phyloP scores from a whole-genome alignment of 805 yeast genomes.

The Wickerhamiella cacticola region DNA sequence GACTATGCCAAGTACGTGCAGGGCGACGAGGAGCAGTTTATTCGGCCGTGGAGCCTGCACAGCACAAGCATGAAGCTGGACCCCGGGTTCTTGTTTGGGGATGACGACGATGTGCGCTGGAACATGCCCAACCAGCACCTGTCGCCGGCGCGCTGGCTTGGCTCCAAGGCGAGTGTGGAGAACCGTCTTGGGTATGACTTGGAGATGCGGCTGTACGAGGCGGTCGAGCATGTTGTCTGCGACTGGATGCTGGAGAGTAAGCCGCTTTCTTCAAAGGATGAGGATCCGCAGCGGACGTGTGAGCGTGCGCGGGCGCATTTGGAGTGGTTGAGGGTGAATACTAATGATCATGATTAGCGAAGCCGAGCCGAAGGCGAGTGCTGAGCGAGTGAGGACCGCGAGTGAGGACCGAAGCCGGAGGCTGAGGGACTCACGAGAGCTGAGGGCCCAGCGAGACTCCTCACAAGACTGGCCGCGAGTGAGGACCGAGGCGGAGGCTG shows the following conservation, averaged over 20 bases:
- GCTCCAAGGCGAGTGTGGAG: constrained; percentile 13
- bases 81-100: constrained; percentile 16
- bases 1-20: constrained; percentile 34
- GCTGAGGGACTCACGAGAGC: no score
- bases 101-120: constrained; percentile 7
- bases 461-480: no score
- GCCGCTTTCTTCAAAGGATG: constrained; percentile 9
- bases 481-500: no score
- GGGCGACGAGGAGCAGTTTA: constrained; percentile 5
- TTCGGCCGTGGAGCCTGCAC: constrained; percentile 17
- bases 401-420: no score
- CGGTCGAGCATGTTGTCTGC: constrained; percentile 17
- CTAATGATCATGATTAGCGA: background rate
- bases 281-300: constrained; percentile 17
- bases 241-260: constrained; percentile 20
- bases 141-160: constrained; percentile 16
- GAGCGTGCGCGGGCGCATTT: constrained; percentile 15
- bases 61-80: constrained; percentile 21
- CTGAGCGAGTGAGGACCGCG: no score
- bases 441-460: no score
- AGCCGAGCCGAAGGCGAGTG: no score
- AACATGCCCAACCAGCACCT: constrained; percentile 13
- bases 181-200: constrained; percentile 15
- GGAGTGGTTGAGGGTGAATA: constrained; percentile 18
- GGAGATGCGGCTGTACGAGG: constrained; percentile 17